phyloP scores from a whole-genome alignment of 192 early-diverging fungal genomes.

The Lobosporangium transversale region DNA sequence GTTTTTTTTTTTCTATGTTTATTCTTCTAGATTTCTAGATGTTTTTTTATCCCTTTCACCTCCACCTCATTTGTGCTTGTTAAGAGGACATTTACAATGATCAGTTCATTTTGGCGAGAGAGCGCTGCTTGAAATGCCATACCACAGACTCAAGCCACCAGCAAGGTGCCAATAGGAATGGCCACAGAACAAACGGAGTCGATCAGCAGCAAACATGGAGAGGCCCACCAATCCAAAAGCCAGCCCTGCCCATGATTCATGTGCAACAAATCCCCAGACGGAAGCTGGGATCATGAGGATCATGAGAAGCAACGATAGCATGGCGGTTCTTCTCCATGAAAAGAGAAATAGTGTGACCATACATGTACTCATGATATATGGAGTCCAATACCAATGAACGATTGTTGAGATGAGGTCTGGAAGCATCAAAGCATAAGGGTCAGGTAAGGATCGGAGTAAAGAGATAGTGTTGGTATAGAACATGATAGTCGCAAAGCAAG shows the following conservation, averaged over 20 bases:
- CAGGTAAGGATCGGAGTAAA: constrained; percentile 28
- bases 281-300: constrained; percentile 48
- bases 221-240: constrained; percentile 35
- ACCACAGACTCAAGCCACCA: constrained; percentile 41
- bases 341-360: constrained; percentile 38
- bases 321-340: constrained; percentile 50
- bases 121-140: constrained; percentile 33
- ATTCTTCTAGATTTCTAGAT: too few species aligned
- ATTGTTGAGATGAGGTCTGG: constrained; percentile 23
- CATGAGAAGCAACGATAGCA: constrained; percentile 50
- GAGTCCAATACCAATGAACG: constrained; percentile 33
- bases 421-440: constrained; percentile 26
- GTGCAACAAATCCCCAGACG: constrained; percentile 42
- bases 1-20: constrained; percentile 6
- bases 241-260: constrained; percentile 35
- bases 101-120: too few species aligned
- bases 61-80: too few species aligned
- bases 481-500: constrained; percentile 53
- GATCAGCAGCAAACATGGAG: constrained; percentile 41
- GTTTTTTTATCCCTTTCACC: too few species aligned
- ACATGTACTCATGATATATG: constrained; percentile 19
- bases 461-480: constrained; percentile 52
- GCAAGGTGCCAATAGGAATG: constrained; percentile 47
- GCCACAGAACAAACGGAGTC: constrained; percentile 48
- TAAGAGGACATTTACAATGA: too few species aligned